These are phyloP conservation scores for Penicillium sclerotigenum DNA, from an alignment of 2,329 filamentous ascomycete genomes.

Conservation along the genomic window DNA sequence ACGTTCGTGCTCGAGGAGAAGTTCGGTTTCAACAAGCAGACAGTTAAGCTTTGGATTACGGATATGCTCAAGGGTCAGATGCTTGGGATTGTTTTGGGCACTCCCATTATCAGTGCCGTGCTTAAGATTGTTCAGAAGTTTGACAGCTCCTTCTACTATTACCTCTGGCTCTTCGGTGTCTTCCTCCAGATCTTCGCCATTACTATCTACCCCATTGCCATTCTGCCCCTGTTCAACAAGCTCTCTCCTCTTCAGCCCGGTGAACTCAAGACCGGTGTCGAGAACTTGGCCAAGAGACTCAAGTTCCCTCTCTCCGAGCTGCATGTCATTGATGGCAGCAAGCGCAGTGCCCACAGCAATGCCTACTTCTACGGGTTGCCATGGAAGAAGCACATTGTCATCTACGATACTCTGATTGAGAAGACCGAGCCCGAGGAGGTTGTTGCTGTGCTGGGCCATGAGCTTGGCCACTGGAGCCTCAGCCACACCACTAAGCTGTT, in stretches of 20 bases:
- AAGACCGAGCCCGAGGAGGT: conserved; percentile 92
- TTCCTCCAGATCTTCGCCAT: conserved; percentile 90
- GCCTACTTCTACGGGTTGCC: conserved; percentile 96
- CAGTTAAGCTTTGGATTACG: conserved; percentile 77
- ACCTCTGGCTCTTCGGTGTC: conserved; percentile 90
- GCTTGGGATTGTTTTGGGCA: conserved; percentile 73
- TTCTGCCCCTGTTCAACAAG: conserved; percentile 97
- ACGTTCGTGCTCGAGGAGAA: conserved; percentile 95
- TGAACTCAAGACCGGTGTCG: conserved; percentile 80
- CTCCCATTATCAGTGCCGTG: conserved; percentile 87
- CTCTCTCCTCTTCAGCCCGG: conserved; percentile 87
- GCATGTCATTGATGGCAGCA: conserved; percentile 91
- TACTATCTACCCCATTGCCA: conserved; percentile 91
- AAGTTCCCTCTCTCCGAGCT: conserved; percentile 91
- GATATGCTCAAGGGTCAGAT: conserved; percentile 91
- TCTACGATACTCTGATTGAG: conserved; percentile 96
- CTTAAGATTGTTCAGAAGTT: conserved; percentile 92
- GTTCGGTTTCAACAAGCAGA: conserved; percentile 99
- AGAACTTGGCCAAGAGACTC: conserved; percentile 75
- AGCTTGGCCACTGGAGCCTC: conserved; percentile 95
- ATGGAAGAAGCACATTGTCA: conserved; percentile 99
- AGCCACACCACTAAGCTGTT: conserved; percentile 92
- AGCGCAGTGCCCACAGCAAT: conserved; percentile 83
- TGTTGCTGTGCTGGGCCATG: conserved; percentile 89
- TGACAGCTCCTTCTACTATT: conserved; percentile 94